Percentiles rank a stretch among this genome's conserved stretches.
Conservation (phyloP, 2,329 filamentous ascomycete genomes). For the Nemania sp. region DNA sequence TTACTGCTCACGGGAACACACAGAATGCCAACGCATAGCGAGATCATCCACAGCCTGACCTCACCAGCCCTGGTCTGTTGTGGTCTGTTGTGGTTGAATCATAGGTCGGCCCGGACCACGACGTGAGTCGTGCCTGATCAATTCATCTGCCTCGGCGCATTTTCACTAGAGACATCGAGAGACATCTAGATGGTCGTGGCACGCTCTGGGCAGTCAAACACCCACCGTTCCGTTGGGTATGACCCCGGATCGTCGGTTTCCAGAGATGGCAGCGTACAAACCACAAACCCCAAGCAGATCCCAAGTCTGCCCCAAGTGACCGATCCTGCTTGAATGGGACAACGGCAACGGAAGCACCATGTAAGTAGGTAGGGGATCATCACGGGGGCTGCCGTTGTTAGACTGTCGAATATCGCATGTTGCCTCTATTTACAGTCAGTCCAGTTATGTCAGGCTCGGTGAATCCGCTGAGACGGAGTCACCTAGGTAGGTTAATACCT, state of each 20-base stretch:
- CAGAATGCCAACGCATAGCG: conserved; percentile 38
- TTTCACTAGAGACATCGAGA: conserved; percentile 29
- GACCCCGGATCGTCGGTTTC: conserved; percentile 22
- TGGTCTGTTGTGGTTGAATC: conserved; percentile 27
- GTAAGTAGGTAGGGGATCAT: conserved; percentile 12
- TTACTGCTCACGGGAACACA: conserved; percentile 40
- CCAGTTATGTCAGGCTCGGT: conserved; percentile 14
- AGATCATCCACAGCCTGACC: conserved; percentile 41
- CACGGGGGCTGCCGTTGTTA: conserved; percentile 22
- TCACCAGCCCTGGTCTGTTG: conserved; percentile 29
- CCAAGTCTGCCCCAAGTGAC: conserved; percentile 12
- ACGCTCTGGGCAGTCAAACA: conserved; percentile 1
- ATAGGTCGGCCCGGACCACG: conserved; percentile 32
- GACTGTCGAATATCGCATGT: neutral
- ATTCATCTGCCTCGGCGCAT: conserved; percentile 19
- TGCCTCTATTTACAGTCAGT: neutral
- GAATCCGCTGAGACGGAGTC: conserved; percentile 9
- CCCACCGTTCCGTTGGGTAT: conserved; percentile 14
- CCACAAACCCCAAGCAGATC: no score
- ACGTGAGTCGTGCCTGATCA: conserved; percentile 30
- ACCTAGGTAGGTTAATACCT: neutral
- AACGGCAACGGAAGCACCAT: conserved; percentile 13
- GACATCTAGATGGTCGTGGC: conserved; percentile 15
- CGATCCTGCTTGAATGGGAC: conserved; percentile 14
- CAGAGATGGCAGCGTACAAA: conserved; percentile 18